These are phyloP conservation scores for Metschnikowia drakensbergensis DNA, from an alignment of 805 yeast species.

Conservation along the genomic window DNA sequence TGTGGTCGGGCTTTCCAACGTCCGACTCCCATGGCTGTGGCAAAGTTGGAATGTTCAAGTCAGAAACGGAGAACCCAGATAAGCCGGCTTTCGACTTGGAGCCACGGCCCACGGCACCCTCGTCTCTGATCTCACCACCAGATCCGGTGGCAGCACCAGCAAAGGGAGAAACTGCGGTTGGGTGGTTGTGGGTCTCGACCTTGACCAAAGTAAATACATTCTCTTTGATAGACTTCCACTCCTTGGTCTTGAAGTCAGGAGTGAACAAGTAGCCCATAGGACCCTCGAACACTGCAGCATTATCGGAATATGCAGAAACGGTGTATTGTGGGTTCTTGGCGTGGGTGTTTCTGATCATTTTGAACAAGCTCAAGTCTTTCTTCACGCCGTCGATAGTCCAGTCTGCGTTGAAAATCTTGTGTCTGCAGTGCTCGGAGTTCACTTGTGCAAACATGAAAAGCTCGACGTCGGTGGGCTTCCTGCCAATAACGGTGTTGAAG, in stretches of 20 bases:
- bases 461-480: slow-evolving; percentile 97
- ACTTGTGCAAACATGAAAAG: slow-evolving; percentile 99
- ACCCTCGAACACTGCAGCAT: slow-evolving; percentile 94
- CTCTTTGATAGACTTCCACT: slow-evolving; percentile 75
- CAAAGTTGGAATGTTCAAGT: slow-evolving; percentile 77
- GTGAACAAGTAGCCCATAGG: slow-evolving; percentile 71
- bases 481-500: slow-evolving; percentile 66
- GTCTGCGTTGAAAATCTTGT: slow-evolving; percentile 96
- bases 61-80: slow-evolving; percentile 89
- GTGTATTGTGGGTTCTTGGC: slow-evolving; percentile 74
- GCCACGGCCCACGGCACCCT: slow-evolving; percentile 99
- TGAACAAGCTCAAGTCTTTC: slow-evolving; percentile 74
- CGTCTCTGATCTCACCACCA: slow-evolving; percentile 99
- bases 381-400: slow-evolving; percentile 89
- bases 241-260: slow-evolving; percentile 68
- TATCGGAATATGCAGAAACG: slow-evolving; percentile 91
- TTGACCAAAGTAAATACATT: slow-evolving; percentile 84
- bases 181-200: slow-evolving; percentile 98
- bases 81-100: slow-evolving; percentile 96
- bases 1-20: slow-evolving; percentile 88
- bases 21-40: slow-evolving; percentile 94
- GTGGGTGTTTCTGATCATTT: slow-evolving; percentile 96
- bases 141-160: slow-evolving; percentile 99
- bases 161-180: slow-evolving; percentile 98
- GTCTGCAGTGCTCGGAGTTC: slow-evolving; percentile 98